Evolutionary conservation across 2,329 filamentous ascomycete genomes (phyloP).

Genomic region (Lasiodiplodia sp.): DNA sequence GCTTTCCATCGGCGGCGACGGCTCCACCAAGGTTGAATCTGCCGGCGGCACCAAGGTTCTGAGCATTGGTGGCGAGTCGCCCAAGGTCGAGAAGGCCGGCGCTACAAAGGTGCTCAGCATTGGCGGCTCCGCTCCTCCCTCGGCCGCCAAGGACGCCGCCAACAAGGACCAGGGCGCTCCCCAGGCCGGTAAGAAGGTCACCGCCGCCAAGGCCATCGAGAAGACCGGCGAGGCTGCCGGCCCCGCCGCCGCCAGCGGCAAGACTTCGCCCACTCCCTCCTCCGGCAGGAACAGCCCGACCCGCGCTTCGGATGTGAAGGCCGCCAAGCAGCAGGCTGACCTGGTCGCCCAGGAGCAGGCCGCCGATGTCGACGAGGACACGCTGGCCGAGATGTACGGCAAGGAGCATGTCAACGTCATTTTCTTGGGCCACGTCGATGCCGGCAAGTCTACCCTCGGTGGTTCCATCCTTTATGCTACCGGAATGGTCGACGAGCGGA

Average conservation of each 20-base stretch:
- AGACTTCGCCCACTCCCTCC: conserved; percentile 80
- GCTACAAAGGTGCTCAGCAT: conserved; percentile 79
- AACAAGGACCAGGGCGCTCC: conserved; percentile 55
- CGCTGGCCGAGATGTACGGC: conserved; percentile 93
- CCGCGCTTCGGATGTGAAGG: conserved; percentile 59
- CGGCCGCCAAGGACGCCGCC: conserved; percentile 54
- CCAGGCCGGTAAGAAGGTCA: conserved; percentile 82
- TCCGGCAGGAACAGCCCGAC: conserved; percentile 85
- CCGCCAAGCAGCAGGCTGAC: conserved; percentile 73
- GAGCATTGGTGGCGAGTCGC: conserved; percentile 64
- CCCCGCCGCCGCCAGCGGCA: conserved; percentile 65
- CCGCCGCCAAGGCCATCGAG: conserved; percentile 87
- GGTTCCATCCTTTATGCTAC: conserved; percentile 92
- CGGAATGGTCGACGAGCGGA: conserved; percentile 99
- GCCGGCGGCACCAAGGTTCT: conserved; percentile 69
- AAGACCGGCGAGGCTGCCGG: conserved; percentile 75
- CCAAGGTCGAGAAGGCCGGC: conserved; percentile 61
- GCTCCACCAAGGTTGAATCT: conserved; percentile 69
- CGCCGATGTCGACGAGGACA: conserved; percentile 80
- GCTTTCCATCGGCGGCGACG: conserved; percentile 34
- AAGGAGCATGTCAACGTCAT: conserved; percentile 96
- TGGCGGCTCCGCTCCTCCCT: conserved; percentile 59
- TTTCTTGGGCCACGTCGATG: conserved; percentile 97
- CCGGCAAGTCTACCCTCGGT: conserved; percentile 95
- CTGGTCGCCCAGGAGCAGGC: conserved; percentile 83